These are phyloP conservation scores for Trichoderma sp. DNA, from an alignment of 2,329 filamentous ascomycete species.

Conservation along the genomic window DNA sequence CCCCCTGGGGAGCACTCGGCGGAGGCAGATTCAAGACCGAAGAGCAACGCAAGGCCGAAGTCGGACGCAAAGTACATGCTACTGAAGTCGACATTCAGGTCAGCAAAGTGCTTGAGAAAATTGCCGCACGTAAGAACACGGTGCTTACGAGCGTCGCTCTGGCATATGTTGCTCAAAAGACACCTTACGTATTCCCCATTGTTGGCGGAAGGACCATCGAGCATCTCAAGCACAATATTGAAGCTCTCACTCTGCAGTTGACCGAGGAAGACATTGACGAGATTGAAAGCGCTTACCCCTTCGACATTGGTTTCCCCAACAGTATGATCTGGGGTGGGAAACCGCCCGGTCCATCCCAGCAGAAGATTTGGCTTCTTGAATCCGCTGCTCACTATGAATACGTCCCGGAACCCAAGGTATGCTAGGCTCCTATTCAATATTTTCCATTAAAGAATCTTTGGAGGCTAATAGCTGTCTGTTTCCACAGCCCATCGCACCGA, in stretches of 20 bases:
- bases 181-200: conserved; percentile 70
- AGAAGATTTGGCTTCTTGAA: conserved; percentile 43
- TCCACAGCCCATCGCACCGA: conserved; percentile 40
- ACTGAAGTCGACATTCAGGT: conserved; percentile 52
- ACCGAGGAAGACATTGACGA: conserved; percentile 60
- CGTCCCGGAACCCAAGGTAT: conserved; percentile 40
- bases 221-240: conserved; percentile 67
- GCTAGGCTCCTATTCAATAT: conserved; percentile 3
- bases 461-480: not conserved
- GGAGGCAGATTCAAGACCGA: conserved; percentile 46
- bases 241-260: conserved; percentile 60
- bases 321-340: conserved; percentile 51
- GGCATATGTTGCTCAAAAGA: conserved; percentile 71
- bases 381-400: conserved; percentile 52
- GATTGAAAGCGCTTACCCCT: conserved; percentile 59
- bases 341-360: conserved; percentile 34
- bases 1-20: conserved; percentile 57
- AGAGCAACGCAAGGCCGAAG: conserved; percentile 33
- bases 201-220: conserved; percentile 67
- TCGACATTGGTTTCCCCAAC: conserved; percentile 66
- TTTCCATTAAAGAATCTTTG: not conserved
- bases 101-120: conserved; percentile 45
- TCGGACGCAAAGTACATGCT: conserved; percentile 39
- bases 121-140: conserved; percentile 45
- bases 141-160: conserved; percentile 54